Percentiles rank a stretch among this genome's conserved stretches.
Evolutionary conservation across 192 early-diverging fungal genomes (phyloP).

Genomic region (Phycomyces nitens): DNA sequence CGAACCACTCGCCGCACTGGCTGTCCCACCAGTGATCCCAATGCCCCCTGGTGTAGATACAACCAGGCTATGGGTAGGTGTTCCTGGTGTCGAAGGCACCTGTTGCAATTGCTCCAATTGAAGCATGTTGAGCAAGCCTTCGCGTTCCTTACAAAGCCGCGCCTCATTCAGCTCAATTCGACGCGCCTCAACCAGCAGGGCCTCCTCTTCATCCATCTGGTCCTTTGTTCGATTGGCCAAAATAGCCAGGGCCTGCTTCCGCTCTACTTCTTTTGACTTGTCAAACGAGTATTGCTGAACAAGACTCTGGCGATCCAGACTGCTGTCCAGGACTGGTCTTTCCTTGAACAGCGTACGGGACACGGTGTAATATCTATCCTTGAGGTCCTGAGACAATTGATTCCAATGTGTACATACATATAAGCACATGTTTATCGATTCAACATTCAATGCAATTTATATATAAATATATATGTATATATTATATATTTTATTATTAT

Average conservation of each 20-base stretch:
- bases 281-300: slow-evolving; percentile 44
- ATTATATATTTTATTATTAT: neutral
- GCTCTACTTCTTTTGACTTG: slow-evolving; percentile 65
- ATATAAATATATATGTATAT: neutral
- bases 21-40: slow-evolving; percentile 35
- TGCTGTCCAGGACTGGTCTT: slow-evolving; percentile 35
- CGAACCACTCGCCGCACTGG: slow-evolving; percentile 11
- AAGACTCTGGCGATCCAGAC: slow-evolving; percentile 25
- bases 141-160: slow-evolving; percentile 73
- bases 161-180: slow-evolving; percentile 81
- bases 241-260: slow-evolving; percentile 74
- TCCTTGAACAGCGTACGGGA: slow-evolving; percentile 58
- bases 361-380: slow-evolving; percentile 81
- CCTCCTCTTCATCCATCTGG: slow-evolving; percentile 84
- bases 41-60: slow-evolving; percentile 32
- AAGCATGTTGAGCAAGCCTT: slow-evolving; percentile 66
- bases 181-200: slow-evolving; percentile 71
- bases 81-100: slow-evolving; percentile 18
- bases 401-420: too few relatives aligned
- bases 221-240: slow-evolving; percentile 73
- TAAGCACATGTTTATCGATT: neutral
- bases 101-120: slow-evolving; percentile 46
- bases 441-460: too few relatives aligned
- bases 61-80: slow-evolving; percentile 19
- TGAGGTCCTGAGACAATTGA: slow-evolving; percentile 85